Evolutionary conservation across 768 basidiomycete genomes (phyloP), one percentile per base, ranked within the genome.

Genomic region (Fomitopsis serialis): DNA sequence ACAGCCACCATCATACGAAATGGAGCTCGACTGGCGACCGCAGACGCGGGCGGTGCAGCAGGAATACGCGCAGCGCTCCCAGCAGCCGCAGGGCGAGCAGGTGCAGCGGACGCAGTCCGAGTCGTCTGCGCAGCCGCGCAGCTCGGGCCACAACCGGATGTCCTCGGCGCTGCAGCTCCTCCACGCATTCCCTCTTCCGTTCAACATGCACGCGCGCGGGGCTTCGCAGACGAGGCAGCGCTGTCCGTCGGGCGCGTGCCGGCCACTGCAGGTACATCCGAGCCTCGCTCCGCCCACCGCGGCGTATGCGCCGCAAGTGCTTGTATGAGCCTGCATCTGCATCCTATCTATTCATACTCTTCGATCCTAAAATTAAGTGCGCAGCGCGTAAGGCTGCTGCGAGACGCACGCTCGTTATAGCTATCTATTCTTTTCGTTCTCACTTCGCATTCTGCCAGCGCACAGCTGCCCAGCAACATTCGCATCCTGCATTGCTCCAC

Each of bases 151-250:
- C 50, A 48, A n/a, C 40, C 45, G 57, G 50, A 50, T 60, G 50
- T 56, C 52, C 44, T 63, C 65, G 29, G 65, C 63, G 47, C 54
- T 64, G 56, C 61, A 61, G 32, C 58, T 64, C 50, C 65, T 66
- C 34, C 65, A 63, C 54, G 58, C 61, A 37, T 61, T 66, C 60
- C 64, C 63, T 42, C 36, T 63, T 21, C 65, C 65, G n/a, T 61
- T 64, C 54, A 58, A 57, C 57, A 54, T 54, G 17, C 25, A 48
- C 19, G 3, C 46, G 6, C 22, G 17, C 6, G 4, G 8, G 37
- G 46, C 25, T 3, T 23, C 44, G 27, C 44, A 45, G 44, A 12
- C 44, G 21, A 8, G 13, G 17, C 15, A 32, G 48, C 35, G 19
- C 21, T 22, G 35, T 3, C 21, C 48, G n/a, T 49, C 48, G 35